Base-by-base conservation (phyloP, 106 monocot genomes). In the Phalaenopsis aphrodite region DNA sequence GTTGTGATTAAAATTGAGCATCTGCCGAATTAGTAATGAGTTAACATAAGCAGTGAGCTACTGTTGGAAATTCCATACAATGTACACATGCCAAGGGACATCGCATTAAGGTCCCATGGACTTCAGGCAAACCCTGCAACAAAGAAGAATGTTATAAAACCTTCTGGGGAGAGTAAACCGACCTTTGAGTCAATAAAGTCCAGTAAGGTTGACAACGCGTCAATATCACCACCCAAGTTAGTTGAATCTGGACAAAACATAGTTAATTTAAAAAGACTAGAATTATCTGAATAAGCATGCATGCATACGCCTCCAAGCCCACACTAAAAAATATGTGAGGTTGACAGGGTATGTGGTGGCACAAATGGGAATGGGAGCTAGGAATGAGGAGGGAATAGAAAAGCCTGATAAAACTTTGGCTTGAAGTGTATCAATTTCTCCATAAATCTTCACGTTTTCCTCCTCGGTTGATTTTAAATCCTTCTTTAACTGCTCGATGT, bases 401-500 rank as follows among this genome's bases (percentile, higher is more conserved):
- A 1, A 74, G 82, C 87, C 82, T 66, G 57, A 55, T 37, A 12
- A 24, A 48, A 75, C 19, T 56, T 42, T 21, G 21, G 23, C 68
- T 79, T 56, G 43, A 19, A 82, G 41, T 15, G 78, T 45, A 15
- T 55, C 38, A 72, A 87, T 68, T 79, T 87, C 87, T 66, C 19
- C 52, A 58, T 67, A 77, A 45, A 79, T 5, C 23, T 75, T 82
- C 41, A 55, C 11, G 47, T 85, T 87, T 75, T 79, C 82, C 38
- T 82, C 79, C 76, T 82, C 79, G n/a, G 37, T 47, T 23, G 56
- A 75, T 79, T 43, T 6, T 79, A 82, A 37, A 55, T 82, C 76
- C 72, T 82, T 87, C 23, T 71, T 87, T 75, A 84, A 42, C 21
- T 76, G 72, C 56, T 87, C 87, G 21, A 87, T 67, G 56, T 77